Conservation (phyloP, 2,329 filamentous ascomycete genomes). For the Acrodontium crateriforme region DNA sequence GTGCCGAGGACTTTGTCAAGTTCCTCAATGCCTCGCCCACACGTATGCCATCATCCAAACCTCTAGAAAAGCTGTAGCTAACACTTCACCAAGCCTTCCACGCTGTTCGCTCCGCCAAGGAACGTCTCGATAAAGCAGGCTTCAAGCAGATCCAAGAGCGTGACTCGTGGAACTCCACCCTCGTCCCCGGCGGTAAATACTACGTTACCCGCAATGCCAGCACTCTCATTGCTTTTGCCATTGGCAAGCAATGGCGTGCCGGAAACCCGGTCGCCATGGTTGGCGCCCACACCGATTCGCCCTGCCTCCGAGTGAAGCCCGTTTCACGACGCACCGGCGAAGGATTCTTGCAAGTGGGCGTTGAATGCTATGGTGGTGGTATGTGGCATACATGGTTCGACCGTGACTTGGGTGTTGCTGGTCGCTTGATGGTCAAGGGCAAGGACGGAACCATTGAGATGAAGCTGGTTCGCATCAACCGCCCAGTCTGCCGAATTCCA, state of each 20-base stretch:
- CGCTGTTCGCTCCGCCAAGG: slow-evolving; percentile 66
- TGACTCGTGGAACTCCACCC: slow-evolving; percentile 68
- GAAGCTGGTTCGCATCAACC: slow-evolving; percentile 79
- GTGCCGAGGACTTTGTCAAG: slow-evolving; percentile 70
- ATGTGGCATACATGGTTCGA: slow-evolving; percentile 99
- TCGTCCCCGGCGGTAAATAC: slow-evolving; percentile 84
- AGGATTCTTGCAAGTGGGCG: slow-evolving; percentile 86
- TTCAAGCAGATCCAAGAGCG: slow-evolving; percentile 84
- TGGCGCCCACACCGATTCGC: slow-evolving; percentile 91
- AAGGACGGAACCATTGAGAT: slow-evolving; percentile 61
- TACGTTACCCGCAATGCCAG: slow-evolving; percentile 89
- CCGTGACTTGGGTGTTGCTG: slow-evolving; percentile 80
- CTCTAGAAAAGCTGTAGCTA: not conserved
- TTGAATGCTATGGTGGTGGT: slow-evolving; percentile 92
- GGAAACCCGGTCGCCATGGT: slow-evolving; percentile 87
- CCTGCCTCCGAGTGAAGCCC: slow-evolving; percentile 82
- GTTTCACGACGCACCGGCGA: slow-evolving; percentile 77
- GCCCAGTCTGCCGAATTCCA: slow-evolving; percentile 81
- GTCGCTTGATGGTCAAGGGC: slow-evolving; percentile 63
- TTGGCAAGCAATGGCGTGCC: slow-evolving; percentile 80
- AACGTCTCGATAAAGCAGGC: slow-evolving; percentile 65
- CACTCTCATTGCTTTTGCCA: slow-evolving; percentile 82
- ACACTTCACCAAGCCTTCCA: slow-evolving; percentile 59
- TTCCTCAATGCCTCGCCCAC: slow-evolving; percentile 93
- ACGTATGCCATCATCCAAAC: slow-evolving; percentile 42